Evolutionary conservation across 306 rosid genomes (phyloP).

Genomic region (Lablab purpureus): DNA sequence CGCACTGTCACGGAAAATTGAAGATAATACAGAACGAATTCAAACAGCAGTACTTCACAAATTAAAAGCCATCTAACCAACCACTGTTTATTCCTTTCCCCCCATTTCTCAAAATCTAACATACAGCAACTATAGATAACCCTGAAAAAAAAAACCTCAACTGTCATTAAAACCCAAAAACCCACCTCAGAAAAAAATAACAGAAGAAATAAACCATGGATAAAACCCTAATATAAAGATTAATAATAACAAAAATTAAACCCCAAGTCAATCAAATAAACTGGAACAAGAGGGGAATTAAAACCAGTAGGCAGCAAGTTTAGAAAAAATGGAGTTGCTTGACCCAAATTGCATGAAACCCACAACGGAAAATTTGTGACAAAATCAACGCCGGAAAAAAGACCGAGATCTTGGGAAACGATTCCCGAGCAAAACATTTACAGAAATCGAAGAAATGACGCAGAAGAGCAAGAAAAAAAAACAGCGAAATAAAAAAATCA

Average conservation of each 20-base stretch:
- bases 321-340: conserved; percentile 25
- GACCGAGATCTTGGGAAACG: conserved; percentile 59
- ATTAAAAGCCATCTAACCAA: conserved; percentile 10
- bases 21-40: conserved; percentile 8
- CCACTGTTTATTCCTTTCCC: conserved; percentile 5
- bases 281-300: neutral
- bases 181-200: conserved; percentile 42
- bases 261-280: conserved; percentile 47
- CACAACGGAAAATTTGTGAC: conserved; percentile 27
- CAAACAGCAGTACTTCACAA: conserved; percentile 13
- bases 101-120: neutral
- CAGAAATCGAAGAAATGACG: conserved; percentile 58
- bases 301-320: conserved; percentile 43
- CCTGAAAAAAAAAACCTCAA: neutral
- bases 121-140: neutral
- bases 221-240: conserved; percentile 59
- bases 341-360: conserved; percentile 49
- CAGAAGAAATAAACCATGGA: conserved; percentile 35
- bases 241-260: conserved; percentile 28
- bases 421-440: conserved; percentile 53
- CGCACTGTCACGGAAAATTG: conserved; percentile 24
- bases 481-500: neutral
- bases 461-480: conserved; percentile 2
- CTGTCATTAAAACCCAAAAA: conserved; percentile 44
- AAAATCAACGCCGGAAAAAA: conserved; percentile 25